These are phyloP conservation scores for Macroventuria anomochaeta DNA, from an alignment of 2,329 filamentous ascomycete species.

Conservation along the genomic window DNA sequence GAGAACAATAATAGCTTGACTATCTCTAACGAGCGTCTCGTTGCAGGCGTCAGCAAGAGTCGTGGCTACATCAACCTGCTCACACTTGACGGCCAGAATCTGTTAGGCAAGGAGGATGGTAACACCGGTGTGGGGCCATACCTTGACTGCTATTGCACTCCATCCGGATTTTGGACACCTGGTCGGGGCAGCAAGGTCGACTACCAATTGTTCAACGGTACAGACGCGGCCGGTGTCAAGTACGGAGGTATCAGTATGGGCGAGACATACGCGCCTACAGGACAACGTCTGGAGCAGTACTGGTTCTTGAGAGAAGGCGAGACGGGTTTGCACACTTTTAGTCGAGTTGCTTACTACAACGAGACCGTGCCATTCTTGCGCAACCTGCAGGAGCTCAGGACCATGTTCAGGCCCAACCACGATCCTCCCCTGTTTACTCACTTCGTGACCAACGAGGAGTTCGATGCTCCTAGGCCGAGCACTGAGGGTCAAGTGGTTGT, in stretches of 20 bases:
- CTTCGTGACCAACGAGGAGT: conserved; percentile 62
- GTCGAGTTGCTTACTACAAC: conserved; percentile 65
- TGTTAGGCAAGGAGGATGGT: conserved; percentile 27
- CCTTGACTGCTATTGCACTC: conserved; percentile 39
- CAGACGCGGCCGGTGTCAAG: conserved; percentile 57
- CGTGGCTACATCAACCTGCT: conserved; percentile 53
- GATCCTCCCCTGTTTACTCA: conserved; percentile 45
- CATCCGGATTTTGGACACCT: conserved; percentile 59
- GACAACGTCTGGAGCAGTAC: conserved; percentile 66
- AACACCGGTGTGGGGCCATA: conserved; percentile 47
- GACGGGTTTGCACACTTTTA: conserved; percentile 61
- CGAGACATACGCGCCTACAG: conserved; percentile 63
- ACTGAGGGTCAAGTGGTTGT: conserved; percentile 57
- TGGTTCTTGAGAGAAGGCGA: conserved; percentile 68
- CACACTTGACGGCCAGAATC: conserved; percentile 53
- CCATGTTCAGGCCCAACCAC: conserved; percentile 65
- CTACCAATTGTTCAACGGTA: conserved; percentile 47
- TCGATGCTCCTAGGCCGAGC: conserved; percentile 61
- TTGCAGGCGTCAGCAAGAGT: conserved; percentile 53
- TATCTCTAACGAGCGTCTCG: conserved; percentile 55
- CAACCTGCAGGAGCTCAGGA: conserved; percentile 65
- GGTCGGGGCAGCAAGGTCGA: conserved; percentile 62
- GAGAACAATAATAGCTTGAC: conserved; percentile 39
- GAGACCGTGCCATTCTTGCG: conserved; percentile 62
- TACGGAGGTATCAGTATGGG: conserved; percentile 66